Evolutionary conservation across 192 early-diverging fungal genomes (phyloP).

Genomic region (Bifiguratus adelaidae): DNA sequence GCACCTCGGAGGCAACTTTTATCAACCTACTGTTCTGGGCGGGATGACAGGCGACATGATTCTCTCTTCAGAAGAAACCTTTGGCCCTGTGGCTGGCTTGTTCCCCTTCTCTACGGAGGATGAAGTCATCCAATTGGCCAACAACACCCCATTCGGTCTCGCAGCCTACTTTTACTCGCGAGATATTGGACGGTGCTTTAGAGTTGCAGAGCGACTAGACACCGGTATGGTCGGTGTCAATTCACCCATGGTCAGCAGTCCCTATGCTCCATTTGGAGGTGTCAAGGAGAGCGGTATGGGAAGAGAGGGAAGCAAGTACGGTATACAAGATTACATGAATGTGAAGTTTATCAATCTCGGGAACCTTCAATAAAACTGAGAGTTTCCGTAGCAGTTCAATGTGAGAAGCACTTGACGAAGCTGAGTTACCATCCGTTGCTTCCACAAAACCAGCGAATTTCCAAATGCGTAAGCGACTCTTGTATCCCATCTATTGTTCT

Average conservation of each 20-base stretch:
- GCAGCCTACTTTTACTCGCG: slow-evolving; percentile 79
- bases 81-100: slow-evolving; percentile 82
- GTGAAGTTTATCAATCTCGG: slow-evolving; percentile 57
- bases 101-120: slow-evolving; percentile 69
- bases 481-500: too few species aligned
- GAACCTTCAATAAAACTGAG: too few species aligned
- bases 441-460: too few species aligned
- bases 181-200: slow-evolving; percentile 63
- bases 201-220: slow-evolving; percentile 71
- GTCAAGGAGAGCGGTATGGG: slow-evolving; percentile 64
- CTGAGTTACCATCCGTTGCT: too few species aligned
- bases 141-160: slow-evolving; percentile 62
- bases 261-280: slow-evolving; percentile 63
- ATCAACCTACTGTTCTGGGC: slow-evolving; percentile 69
- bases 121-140: slow-evolving; percentile 67
- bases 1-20: slow-evolving; percentile 53
- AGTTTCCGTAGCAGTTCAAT: too few species aligned
- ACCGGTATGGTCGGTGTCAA: slow-evolving; percentile 91
- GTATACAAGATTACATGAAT: slow-evolving; percentile 58
- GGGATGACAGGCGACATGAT: slow-evolving; percentile 57
- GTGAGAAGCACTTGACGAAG: too few species aligned
- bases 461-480: too few species aligned
- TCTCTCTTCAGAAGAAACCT: slow-evolving; percentile 73
- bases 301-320: slow-evolving; percentile 55
- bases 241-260: slow-evolving; percentile 41